Base-by-base conservation (phyloP, 768 basidiomycete genomes). In the Rhizopogon vesiculosus region DNA sequence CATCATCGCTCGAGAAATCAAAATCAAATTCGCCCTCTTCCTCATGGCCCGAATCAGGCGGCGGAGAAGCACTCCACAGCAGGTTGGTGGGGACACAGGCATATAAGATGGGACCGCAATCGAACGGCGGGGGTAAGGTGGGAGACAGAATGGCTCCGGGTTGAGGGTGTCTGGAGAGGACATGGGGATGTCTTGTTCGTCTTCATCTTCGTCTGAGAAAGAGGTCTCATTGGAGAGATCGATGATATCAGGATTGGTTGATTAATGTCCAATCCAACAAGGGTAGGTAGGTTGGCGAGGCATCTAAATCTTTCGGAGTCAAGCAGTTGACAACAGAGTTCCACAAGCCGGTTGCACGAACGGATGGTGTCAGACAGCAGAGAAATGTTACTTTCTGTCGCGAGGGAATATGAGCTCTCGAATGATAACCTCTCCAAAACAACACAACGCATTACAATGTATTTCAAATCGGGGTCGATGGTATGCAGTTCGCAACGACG, bases 101-200 rank as follows among this genome's bases (percentile, higher is more conserved):
- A 79, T 79, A 63, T 80, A 84, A 57, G 69, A 72, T 3, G 85
- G 82, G 42, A 83, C 80, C 33, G 80, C 79, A 53, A 80, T 82
- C 41, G 81, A 80, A 49, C 77, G 75, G 57, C 80, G 76, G n/a
- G 80, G 79, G 66, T 80, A 82, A 7, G 80, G 80, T 2, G 82
- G 79, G 28, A 82, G 70, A 38, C 76, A 76, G 76, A 78, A 82
- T 0, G 78, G 69, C 46, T 71, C 69, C 16, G 48, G 19, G 6
- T 15, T 38, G 13, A 31, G 28, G 41, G 61, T 66, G 54, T 31
- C 56, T 16, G 61, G 55, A 29, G 55, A 53, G 13, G 12, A 38
- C 59, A 69, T 61, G n/a, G 66, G 59, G 44, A 51, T 40, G 9
- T 62, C 64, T 43, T 60, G 60, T 35, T 38, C 59, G 43, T 59